Evolutionary conservation across 225 moss, liverwort and hornwort species (phyloP), one percentile per base, ranked within the genome.

Genomic region (Rhytidiadelphus loreus): DNA sequence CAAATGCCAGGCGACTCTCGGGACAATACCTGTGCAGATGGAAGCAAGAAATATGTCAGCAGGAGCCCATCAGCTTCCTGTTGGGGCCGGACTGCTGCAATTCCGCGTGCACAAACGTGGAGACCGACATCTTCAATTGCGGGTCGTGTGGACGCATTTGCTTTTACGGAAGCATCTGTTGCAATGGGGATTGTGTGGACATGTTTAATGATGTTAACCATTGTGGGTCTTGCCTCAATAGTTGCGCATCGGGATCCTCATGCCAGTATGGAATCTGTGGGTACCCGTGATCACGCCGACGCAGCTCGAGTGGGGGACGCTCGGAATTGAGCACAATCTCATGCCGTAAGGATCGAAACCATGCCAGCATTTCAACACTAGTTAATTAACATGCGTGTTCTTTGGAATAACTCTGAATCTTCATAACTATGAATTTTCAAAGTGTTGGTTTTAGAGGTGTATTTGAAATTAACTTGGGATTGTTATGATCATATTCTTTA

Each of bases 81-180:
- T 13, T 91, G 44, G 94, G 92, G 2, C 89, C 94, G 4, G 90
- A 94, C 13, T 94, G 92, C 63, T 94, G 92, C 85, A 85, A 90
- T 8, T 90, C 76, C 2, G 37, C 80, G 11, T 94, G 94, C 69
- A 94, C 94, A 8, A 89, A 89, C 43, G 35, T 87, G 63, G 81
- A 89, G 57, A 88, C 73, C 3, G 91, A 94, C 39, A 24, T 87
- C 5, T 91, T 92, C 85, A 92, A 94, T 19, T 94, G 92, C 55
- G 94, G 94, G 2, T 59, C 76, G 0, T 94, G 92, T 37, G 92
- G 90, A 46, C 89, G 68, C 56, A 58, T 93, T 74, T 94, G 90
- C 78, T 92, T 94, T 24, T 94, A 60, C 12, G 94, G 94, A 79
- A 92, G 90, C 84, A 56, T 90, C 9, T 94, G 94, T 33, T 94